Conservation (phyloP, 352 stramenopile genomes). For the Phytophthora uliginosa region DNA sequence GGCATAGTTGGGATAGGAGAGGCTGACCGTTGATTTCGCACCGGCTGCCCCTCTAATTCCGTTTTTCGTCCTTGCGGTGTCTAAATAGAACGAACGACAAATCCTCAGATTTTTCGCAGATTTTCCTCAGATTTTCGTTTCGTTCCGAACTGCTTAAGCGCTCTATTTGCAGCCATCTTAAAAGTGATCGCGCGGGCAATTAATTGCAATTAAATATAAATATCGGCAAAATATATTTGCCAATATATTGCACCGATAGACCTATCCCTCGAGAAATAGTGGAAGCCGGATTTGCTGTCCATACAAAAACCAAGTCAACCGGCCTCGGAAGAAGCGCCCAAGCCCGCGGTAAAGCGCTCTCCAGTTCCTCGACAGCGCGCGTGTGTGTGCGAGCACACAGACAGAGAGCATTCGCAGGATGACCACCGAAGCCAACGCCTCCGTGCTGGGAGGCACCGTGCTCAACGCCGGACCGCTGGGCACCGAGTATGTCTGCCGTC, state of each 20-base stretch:
- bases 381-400: slow-evolving; percentile 38
- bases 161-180: too few relatives aligned
- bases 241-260: background rate
- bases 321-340: slow-evolving; percentile 18
- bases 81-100: too few relatives aligned
- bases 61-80: too few relatives aligned
- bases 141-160: too few relatives aligned
- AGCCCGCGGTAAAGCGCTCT: slow-evolving; percentile 19
- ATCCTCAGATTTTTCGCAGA: too few relatives aligned
- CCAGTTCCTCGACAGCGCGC: slow-evolving; percentile 18
- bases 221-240: too few relatives aligned
- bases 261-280: slow-evolving; percentile 20
- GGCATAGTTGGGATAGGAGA: too few relatives aligned
- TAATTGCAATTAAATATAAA: too few relatives aligned
- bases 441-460: slow-evolving; percentile 70
- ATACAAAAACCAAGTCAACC: slow-evolving; percentile 27
- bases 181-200: too few relatives aligned
- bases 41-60: too few relatives aligned
- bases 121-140: too few relatives aligned
- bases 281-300: slow-evolving; percentile 1
- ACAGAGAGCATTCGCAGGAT: slow-evolving; percentile 42
- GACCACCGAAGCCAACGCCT: slow-evolving; percentile 48
- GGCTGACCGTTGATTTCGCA: too few relatives aligned
- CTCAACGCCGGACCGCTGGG: slow-evolving; percentile 69
- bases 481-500: slow-evolving; percentile 51